phyloP scores from a whole-genome alignment of 495 filamentous ascomycete species.

The Cairneyella variabilis region DNA sequence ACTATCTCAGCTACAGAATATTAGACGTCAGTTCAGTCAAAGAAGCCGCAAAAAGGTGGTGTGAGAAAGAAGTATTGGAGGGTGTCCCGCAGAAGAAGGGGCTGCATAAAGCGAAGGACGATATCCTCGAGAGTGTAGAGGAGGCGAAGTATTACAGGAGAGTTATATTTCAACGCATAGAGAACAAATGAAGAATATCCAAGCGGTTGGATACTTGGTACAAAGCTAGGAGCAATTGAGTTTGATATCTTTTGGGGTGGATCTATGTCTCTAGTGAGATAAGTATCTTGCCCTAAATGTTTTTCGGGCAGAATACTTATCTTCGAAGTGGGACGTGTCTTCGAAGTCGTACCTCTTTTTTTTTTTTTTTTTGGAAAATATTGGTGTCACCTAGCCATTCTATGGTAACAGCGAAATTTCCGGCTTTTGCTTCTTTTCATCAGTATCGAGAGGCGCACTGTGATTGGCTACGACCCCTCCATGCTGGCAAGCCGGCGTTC shows the following conservation, averaged over 20 bases:
- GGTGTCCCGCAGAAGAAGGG: slow-evolving; percentile 66
- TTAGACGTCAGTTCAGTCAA: slow-evolving; percentile 89
- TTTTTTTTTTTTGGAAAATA: no score
- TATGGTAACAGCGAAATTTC: no score
- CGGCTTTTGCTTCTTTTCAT: no score
- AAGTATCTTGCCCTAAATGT: no score
- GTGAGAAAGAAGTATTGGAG: slow-evolving; percentile 50
- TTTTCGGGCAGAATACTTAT: no score
- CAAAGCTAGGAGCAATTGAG: not conserved
- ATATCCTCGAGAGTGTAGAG: slow-evolving; percentile 92
- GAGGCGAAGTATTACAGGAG: slow-evolving; percentile 81
- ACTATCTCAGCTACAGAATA: slow-evolving; percentile 83
- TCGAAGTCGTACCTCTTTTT: no score
- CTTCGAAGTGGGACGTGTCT: no score
- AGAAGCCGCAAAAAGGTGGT: slow-evolving; percentile 84
- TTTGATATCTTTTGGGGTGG: slow-evolving; percentile 3
- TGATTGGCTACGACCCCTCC: no score
- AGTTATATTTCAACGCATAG: slow-evolving; percentile 50
- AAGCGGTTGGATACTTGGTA: not conserved
- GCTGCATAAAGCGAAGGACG: slow-evolving; percentile 77
- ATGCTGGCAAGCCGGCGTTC: slow-evolving; percentile 9
- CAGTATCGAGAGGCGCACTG: no score
- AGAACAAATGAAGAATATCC: not conserved
- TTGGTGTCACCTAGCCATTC: no score
- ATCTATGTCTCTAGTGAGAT: no score